Base-by-base conservation (phyloP, 257 asterid species). In the Scutellaria galericulata region DNA sequence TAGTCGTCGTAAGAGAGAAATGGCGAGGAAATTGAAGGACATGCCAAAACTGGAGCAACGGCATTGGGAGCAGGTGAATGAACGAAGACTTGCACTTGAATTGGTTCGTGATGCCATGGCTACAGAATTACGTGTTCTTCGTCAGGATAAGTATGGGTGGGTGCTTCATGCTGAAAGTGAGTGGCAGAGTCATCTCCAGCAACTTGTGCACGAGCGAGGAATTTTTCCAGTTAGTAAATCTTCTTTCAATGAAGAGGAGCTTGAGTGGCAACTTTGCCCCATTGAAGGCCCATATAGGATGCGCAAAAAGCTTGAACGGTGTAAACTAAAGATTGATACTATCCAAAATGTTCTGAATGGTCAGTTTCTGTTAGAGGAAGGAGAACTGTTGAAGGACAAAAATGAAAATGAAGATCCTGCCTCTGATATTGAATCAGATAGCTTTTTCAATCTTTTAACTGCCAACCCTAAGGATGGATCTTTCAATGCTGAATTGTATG, bases 81-180 rank as follows among this genome's bases (percentile, higher is more conserved):
- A 95, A 77, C 78, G 99, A 45, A 88, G 99, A 78, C 78, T 92
- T 31, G 99, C 98, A 41, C 97, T 95, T 77, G 99, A 92, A 78
- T 57, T 88, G 80, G 96, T 95, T 82, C 93, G 97, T 37, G 98
- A 95, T 84, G 90, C 91, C 74, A 87, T 95, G 96, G 86, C 97
- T 71, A 95, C 99, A 9, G 98, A 90, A 83, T 79, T 95, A 72
- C 92, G 99, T 83, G 99, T 92, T 64, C 81, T 95, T 64, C 98
- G 99, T 62, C 98, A 92, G 83, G 99, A 95, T 82, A 95, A 95
- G 80, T 95, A 95, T 80, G 99, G 99, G 63, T 95, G 98, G 98
- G 97, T 95, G 75, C 97, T 95, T 76, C 98, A 95, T 69, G 99
- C 99, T 67, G 99, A 95, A 79, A 90, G 98, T 66, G 98, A 92